Conservation (phyloP, 495 filamentous ascomycete species). For the Venustampulla echinocandica region DNA sequence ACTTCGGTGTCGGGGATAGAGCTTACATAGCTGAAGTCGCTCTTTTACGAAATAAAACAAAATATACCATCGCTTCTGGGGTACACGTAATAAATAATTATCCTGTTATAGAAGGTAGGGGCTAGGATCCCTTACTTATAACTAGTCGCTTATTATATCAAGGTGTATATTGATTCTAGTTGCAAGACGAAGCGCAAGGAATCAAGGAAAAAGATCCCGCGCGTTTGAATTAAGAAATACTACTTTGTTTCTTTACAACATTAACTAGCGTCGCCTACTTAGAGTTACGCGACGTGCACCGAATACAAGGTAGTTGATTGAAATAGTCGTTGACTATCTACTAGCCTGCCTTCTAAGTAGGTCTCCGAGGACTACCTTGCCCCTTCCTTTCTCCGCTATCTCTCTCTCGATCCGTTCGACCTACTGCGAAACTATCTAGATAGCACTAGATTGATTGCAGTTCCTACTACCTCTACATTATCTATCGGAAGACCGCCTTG, state of each 20-base stretch:
- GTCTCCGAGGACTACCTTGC: background rate
- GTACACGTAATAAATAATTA: too few species aligned
- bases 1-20: too few species aligned
- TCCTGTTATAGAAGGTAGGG: too few species aligned
- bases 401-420: background rate
- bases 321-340: background rate
- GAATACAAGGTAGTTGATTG: constrained; percentile 1
- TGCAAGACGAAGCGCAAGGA: too few species aligned
- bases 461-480: background rate
- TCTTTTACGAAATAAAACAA: too few species aligned
- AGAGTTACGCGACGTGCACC: background rate
- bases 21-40: too few species aligned
- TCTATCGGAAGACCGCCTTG: background rate
- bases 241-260: constrained; percentile 4
- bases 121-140: too few species aligned
- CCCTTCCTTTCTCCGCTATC: background rate
- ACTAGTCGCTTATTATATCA: too few species aligned
- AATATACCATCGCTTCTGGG: too few species aligned
- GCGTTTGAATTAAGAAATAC: constrained; percentile 3
- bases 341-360: background rate
- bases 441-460: background rate
- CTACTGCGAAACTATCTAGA: background rate
- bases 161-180: too few species aligned
- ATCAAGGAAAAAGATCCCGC: too few species aligned
- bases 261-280: constrained; percentile 1